Conservation (phyloP, 345 rosid species). For the Citrus inodora region DNA sequence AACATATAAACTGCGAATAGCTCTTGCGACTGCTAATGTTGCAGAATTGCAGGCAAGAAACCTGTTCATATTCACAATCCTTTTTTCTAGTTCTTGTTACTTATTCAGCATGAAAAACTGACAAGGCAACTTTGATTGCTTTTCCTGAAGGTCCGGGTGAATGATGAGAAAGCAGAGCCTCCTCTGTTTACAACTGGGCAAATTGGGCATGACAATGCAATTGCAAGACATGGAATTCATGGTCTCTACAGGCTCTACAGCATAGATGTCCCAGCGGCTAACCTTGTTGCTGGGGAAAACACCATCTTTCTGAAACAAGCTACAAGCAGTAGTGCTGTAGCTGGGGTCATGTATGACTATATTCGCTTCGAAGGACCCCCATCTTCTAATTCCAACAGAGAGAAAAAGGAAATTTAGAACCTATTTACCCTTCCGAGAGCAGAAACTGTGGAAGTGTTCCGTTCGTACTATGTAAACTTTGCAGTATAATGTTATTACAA, state of each 20-base stretch:
- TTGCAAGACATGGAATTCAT: constrained; percentile 66
- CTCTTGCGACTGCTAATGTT: constrained; percentile 51
- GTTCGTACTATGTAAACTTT: no score
- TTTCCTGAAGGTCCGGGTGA: constrained; percentile 33
- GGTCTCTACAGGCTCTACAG: constrained; percentile 52
- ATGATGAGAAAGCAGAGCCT: constrained; percentile 23
- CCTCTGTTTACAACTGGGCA: constrained; percentile 50
- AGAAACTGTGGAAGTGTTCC: no score
- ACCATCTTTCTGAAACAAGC: constrained; percentile 48
- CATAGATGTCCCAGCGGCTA: constrained; percentile 30
- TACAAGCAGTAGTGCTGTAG: constrained; percentile 29
- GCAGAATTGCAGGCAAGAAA: constrained; percentile 45
- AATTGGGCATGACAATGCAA: constrained; percentile 64
- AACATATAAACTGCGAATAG: constrained; percentile 45
- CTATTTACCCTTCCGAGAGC: no score
- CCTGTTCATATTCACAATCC: background rate
- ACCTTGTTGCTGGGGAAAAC: constrained; percentile 40
- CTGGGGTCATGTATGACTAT: constrained; percentile 64
- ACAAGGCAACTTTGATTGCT: background rate
- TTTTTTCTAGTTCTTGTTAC: background rate
- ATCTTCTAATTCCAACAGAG: background rate
- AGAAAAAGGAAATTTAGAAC: no score
- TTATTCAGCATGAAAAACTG: background rate
- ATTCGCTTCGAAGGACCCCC: constrained; percentile 54
- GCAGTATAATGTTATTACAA: no score